Conservation (phyloP, 257 asterid genomes). For the Cordia subcordata region DNA sequence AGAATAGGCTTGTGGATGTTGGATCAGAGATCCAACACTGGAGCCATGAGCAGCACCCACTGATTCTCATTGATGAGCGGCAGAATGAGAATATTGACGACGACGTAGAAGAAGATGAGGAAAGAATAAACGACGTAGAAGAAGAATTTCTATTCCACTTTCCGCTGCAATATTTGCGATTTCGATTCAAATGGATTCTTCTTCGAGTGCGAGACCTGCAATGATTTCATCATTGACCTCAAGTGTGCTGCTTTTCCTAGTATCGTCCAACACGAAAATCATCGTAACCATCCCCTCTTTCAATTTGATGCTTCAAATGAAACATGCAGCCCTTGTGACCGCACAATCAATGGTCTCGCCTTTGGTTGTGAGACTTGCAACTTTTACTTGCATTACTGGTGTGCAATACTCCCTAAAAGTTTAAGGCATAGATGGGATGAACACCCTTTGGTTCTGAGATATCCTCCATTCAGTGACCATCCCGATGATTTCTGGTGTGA, state of each 20-base stretch:
- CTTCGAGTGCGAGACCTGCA: background rate
- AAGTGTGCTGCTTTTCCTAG: conserved; percentile 4
- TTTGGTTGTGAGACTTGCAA: background rate
- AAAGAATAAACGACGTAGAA: background rate
- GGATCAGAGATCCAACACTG: background rate
- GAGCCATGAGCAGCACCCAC: background rate
- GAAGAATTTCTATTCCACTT: background rate
- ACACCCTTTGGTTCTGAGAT: background rate
- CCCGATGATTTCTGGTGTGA: conserved; percentile 9
- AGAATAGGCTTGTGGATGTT: background rate
- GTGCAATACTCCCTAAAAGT: conserved; percentile 1
- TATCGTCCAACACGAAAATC: background rate
- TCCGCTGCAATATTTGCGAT: background rate
- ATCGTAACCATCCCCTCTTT: conserved; percentile 2
- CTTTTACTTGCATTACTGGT: background rate
- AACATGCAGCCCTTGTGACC: background rate
- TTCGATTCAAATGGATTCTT: background rate
- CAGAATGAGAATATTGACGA: background rate
- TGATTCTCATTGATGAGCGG: background rate
- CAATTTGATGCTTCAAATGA: background rate
- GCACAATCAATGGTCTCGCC: too few species aligned
- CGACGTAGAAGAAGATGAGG: background rate
- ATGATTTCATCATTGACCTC: background rate
- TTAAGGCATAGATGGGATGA: conserved; percentile 4
- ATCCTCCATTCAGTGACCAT: background rate